Evolutionary conservation across 1,139 yeast genomes (phyloP).

Genomic region (Oligophagozyma castellii): DNA sequence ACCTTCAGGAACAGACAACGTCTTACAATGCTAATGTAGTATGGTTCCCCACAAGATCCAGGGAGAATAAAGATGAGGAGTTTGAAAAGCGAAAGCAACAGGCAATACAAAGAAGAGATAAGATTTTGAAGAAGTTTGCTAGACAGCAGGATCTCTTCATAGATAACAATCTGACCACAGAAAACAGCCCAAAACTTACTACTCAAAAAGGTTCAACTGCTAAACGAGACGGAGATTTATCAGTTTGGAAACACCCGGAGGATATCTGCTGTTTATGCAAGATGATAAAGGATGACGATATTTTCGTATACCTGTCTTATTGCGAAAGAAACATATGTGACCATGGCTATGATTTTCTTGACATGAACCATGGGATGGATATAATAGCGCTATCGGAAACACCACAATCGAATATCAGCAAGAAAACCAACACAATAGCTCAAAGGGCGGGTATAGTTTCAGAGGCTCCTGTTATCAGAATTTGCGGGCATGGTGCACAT

Average conservation of each 20-base stretch:
- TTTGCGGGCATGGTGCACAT: constrained; percentile 96
- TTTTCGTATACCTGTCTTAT: constrained; percentile 37
- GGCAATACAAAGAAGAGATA: constrained; percentile 62
- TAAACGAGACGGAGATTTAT: constrained; percentile 24
- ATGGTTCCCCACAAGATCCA: constrained; percentile 10
- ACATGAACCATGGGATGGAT: background rate
- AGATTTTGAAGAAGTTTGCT: constrained; percentile 63
- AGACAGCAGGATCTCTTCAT: constrained; percentile 66
- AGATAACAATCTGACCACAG: constrained; percentile 33
- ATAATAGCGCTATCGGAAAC: background rate
- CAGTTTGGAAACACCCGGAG: constrained; percentile 58
- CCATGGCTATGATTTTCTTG: constrained; percentile 8
- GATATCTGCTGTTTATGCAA: constrained; percentile 82
- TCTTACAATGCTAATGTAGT: constrained; percentile 20
- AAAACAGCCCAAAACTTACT: constrained; percentile 17
- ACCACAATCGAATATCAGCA: background rate
- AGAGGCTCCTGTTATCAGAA: constrained; percentile 40
- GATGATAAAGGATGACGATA: constrained; percentile 59
- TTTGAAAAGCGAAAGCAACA: constrained; percentile 47
- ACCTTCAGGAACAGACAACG: constrained; percentile 24
- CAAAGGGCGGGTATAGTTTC: background rate
- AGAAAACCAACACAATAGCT: constrained; percentile 1
- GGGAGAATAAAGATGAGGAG: constrained; percentile 25
- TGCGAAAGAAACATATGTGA: constrained; percentile 19
- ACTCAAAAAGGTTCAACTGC: constrained; percentile 26